phyloP scores from a whole-genome alignment of 176 grass and related monocot species.

The Bothriochloa decipiens region DNA sequence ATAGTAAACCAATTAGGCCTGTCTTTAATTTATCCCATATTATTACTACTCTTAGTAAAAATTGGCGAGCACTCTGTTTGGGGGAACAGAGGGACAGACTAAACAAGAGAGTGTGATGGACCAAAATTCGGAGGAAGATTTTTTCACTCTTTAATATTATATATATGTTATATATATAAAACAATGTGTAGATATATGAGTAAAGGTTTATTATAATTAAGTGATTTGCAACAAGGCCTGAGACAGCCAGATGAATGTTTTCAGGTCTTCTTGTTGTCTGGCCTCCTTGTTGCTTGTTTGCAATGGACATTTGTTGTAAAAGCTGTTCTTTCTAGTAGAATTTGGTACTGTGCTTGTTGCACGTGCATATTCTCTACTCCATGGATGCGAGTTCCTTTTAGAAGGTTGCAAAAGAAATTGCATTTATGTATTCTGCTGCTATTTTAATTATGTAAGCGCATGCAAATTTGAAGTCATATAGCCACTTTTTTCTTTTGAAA shows the following conservation, averaged over 20 bases:
- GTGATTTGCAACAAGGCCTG: not conserved
- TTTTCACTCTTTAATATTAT: not conserved
- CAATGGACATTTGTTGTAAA: not conserved
- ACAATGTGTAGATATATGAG: too few species aligned
- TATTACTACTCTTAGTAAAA: not conserved
- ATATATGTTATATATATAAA: too few species aligned
- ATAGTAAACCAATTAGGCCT: not conserved
- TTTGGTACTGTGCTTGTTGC: not conserved
- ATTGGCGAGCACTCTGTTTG: not conserved
- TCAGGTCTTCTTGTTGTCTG: not conserved
- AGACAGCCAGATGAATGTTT: not conserved
- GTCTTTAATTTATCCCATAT: not conserved
- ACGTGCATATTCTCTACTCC: conserved; percentile 2
- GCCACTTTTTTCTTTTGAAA: not conserved
- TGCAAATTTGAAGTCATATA: not conserved
- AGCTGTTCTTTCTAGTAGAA: not conserved
- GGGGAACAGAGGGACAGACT: not conserved
- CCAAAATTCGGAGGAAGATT: not conserved
- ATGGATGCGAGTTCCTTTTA: not conserved
- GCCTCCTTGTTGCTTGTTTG: not conserved
- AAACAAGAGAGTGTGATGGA: not conserved
- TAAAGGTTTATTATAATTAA: not conserved
- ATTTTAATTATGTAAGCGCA: conserved; percentile 13
- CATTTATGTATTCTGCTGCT: not conserved
- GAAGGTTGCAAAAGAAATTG: not conserved